A percentile compares a stretch with the other conserved stretches of the same genome.
Conservation (phyloP, 768 basidiomycete species). For the Xerocomellus chrysenteron region DNA sequence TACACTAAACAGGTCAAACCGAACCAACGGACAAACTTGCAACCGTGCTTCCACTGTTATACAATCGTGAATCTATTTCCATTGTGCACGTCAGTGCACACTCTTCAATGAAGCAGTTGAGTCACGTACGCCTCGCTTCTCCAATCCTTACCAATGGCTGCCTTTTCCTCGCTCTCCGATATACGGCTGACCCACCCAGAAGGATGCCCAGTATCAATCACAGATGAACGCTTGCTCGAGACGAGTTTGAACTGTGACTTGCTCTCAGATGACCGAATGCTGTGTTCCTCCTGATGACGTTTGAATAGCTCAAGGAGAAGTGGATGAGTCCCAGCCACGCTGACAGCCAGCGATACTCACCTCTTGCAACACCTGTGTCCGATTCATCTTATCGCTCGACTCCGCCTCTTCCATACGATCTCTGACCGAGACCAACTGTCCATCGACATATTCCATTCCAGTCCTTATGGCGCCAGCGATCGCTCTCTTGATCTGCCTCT, state of each 20-base stretch:
- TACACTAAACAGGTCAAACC: background rate
- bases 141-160: slow-evolving; percentile 48
- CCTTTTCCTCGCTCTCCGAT: slow-evolving; percentile 42
- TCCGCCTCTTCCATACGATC: slow-evolving; percentile 71
- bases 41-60: background rate
- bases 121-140: slow-evolving; percentile 46
- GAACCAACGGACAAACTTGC: background rate
- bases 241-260: slow-evolving; percentile 82
- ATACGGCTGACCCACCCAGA: slow-evolving; percentile 70
- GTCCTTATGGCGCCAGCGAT: slow-evolving; percentile 68
- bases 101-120: background rate
- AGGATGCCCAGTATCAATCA: slow-evolving; percentile 66
- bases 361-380: slow-evolving; percentile 58
- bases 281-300: slow-evolving; percentile 51
- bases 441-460: slow-evolving; percentile 84
- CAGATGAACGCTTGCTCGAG: slow-evolving; percentile 62
- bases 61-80: slow-evolving; percentile 16
- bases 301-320: slow-evolving; percentile 50
- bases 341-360: slow-evolving; percentile 31
- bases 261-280: slow-evolving; percentile 37
- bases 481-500: slow-evolving; percentile 63
- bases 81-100: background rate
- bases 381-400: slow-evolving; percentile 38
- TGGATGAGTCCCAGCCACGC: background rate
- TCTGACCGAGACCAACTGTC: slow-evolving; percentile 85